Base-by-base conservation (phyloP, 2,329 filamentous ascomycete species). In the Scedosporium dehoogii region DNA sequence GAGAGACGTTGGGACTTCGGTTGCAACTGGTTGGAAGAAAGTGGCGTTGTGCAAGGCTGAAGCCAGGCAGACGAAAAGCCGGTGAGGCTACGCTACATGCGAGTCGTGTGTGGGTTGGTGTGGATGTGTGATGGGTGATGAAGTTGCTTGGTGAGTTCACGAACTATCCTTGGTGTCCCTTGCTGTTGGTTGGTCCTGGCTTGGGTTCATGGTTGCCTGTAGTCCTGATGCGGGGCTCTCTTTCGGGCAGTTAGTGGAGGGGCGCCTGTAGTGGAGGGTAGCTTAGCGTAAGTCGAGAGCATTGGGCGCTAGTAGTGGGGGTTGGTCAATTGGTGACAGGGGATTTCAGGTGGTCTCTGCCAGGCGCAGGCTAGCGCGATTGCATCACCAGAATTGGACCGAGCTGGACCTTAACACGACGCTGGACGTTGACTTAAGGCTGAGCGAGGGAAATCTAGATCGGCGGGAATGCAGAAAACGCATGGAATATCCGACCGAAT, bases 31-130 rank as follows among this genome's bases (percentile, higher is more conserved):
- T 51, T 23, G 46, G n/a, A 23, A 51, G 33, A 18, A 51, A 10
- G 25, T 56, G 29, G 33, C 16, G 25, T 44, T 61, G 29, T 16
- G 59, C 48, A 9, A 56, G 59, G 59, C 33, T 61, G 59, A 55
- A 29, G 12, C 27, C 18, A 42, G 21, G 29, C 29, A 38, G 23
- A 60, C 14, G 59, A 18, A 16, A 18, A n/a, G 16, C 27, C 25
- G 18, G 42, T 29, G 48, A 58, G 55, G 27, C 21, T 55, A 27
- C 21, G 12, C 51, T 60, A 18, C 42, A 41, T 46, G 44, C n/a
- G 27, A 6, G 27, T 59, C 18, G n/a, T n/a, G 18, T 55, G 29
- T 27, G 27, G 25, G 42, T 21, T 23, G 12, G 23, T 25, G 21
- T 23, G 51, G 18, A 6, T 55, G 18, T 55, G n/a, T 14, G 51